Conservation (phyloP, 2,329 filamentous ascomycete genomes). For the Ascochyta rabiei region DNA sequence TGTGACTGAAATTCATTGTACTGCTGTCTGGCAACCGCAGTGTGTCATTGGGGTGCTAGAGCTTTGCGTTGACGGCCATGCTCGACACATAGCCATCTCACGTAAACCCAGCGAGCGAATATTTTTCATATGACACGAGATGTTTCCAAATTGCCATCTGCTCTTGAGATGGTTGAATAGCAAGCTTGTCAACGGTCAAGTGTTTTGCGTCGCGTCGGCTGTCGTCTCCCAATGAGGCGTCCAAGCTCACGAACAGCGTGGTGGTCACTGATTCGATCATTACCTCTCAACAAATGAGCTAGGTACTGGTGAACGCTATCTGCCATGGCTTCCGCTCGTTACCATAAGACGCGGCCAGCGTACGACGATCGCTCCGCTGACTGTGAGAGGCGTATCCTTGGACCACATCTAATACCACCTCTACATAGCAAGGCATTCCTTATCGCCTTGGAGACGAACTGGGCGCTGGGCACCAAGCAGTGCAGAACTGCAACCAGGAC, state of each 20-base stretch:
- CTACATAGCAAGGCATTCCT: constrained; percentile 3
- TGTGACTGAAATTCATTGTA: background rate
- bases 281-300: background rate
- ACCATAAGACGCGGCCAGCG: background rate
- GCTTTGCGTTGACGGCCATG: no score
- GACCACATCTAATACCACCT: background rate
- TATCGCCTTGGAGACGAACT: constrained; percentile 4
- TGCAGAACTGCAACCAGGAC: constrained; percentile 7
- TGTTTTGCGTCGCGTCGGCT: background rate
- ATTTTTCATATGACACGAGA: background rate
- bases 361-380: constrained; percentile 1
- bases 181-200: background rate
- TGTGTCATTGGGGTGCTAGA: no score
- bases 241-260: background rate
- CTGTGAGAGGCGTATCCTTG: background rate
- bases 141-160: background rate
- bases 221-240: background rate
- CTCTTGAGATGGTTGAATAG: no score
- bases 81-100: background rate
- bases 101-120: background rate
- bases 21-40: background rate
- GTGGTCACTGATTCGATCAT: background rate
- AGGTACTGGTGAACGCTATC: background rate
- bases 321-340: constrained; percentile 10
- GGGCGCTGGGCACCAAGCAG: background rate